Evolutionary conservation across 805 yeast genomes (phyloP).

Genomic region (Candida krabiensis): DNA sequence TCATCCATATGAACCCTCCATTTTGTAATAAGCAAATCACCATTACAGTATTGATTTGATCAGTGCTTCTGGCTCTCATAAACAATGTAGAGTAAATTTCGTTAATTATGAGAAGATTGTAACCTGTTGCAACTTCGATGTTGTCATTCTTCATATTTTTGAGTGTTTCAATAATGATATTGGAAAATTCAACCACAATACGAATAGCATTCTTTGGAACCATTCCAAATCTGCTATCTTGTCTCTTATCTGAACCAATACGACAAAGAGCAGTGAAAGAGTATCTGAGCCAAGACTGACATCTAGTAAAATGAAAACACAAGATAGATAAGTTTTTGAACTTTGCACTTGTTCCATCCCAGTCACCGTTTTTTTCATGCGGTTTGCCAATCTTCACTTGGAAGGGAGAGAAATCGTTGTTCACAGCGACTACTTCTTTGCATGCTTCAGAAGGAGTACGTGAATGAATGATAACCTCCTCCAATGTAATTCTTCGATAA

Average conservation of each 20-base stretch:
- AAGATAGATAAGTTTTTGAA: slow-evolving; percentile 62
- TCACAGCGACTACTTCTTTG: slow-evolving; percentile 37
- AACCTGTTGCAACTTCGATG: slow-evolving; percentile 26
- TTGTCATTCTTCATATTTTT: slow-evolving; percentile 19
- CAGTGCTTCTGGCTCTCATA: slow-evolving; percentile 25
- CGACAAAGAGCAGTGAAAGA: slow-evolving; percentile 30
- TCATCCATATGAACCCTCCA: slow-evolving; percentile 43
- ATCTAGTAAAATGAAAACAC: slow-evolving; percentile 48
- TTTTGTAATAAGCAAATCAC: slow-evolving; percentile 51
- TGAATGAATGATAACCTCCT: slow-evolving; percentile 54
- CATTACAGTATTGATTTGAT: slow-evolving; percentile 39
- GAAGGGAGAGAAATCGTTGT: slow-evolving; percentile 38
- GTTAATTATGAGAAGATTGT: slow-evolving; percentile 25
- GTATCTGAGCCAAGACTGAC: slow-evolving; percentile 42
- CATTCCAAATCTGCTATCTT: slow-evolving; percentile 36
- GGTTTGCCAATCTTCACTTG: slow-evolving; percentile 48
- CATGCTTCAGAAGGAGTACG: slow-evolving; percentile 48
- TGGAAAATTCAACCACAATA: slow-evolving; percentile 25
- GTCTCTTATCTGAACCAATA: slow-evolving; percentile 40
- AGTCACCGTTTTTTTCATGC: slow-evolving; percentile 30
- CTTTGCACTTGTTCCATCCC: slow-evolving; percentile 53
- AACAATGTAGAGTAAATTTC: slow-evolving; percentile 24
- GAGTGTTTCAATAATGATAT: slow-evolving; percentile 18
- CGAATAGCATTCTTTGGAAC: slow-evolving; percentile 29
- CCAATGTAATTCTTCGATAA: slow-evolving; percentile 52